Percentiles rank a stretch among this genome's conserved stretches.
Conservation (phyloP, 441 rosid species). For the Populus hybrid region DNA sequence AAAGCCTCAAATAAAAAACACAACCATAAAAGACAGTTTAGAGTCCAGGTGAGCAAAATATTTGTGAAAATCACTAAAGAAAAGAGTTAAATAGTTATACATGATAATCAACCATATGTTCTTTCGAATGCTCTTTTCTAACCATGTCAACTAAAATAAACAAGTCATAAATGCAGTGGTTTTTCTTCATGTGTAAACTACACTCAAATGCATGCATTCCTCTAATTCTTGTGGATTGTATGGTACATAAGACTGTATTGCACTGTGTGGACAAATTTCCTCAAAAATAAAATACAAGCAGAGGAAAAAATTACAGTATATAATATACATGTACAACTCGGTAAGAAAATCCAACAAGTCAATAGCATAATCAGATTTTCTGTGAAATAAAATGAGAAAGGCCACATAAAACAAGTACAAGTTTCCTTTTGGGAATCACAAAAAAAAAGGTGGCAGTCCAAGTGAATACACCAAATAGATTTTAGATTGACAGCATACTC, state of each 20-base stretch:
- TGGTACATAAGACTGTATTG: background rate
- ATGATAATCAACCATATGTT: background rate
- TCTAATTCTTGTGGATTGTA: background rate
- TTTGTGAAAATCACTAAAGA: background rate
- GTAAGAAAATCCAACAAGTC: background rate
- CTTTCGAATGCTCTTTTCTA: background rate
- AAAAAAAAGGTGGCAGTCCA: background rate
- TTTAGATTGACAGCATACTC: constrained; percentile 27
- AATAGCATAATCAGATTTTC: background rate
- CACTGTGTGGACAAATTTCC: background rate
- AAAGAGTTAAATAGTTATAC: background rate
- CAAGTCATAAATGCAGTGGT: background rate
- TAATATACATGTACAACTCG: background rate
- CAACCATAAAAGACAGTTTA: constrained; percentile 3
- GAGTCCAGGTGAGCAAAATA: background rate
- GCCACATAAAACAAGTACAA: background rate
- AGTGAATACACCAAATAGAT: background rate
- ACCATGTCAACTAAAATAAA: background rate
- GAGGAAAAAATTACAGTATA: background rate
- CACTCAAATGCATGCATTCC: background rate
- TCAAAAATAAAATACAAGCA: background rate
- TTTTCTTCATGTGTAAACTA: background rate
- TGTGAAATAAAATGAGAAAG: background rate
- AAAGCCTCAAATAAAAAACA: background rate
- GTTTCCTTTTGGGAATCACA: background rate